phyloP scores from a whole-genome alignment of 352 stramenopile genomes.

The Globisporangium abappressorium region DNA sequence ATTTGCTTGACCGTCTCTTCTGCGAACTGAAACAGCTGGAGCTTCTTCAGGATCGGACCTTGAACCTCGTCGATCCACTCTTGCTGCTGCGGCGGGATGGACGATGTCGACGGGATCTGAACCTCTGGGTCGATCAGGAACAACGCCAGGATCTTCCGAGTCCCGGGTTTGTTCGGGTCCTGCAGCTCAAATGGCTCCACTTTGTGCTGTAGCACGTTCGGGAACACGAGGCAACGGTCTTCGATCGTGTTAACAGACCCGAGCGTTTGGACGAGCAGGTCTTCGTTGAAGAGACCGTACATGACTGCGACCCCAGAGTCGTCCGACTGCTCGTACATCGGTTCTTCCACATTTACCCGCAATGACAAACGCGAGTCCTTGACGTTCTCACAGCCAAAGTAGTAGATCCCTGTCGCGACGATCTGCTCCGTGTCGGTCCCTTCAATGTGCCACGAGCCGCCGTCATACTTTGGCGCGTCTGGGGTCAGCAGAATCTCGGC shows the following conservation, averaged over 20 bases:
- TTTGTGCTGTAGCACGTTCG: slow-evolving; percentile 42
- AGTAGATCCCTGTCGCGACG: slow-evolving; percentile 45
- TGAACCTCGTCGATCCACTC: slow-evolving; percentile 26
- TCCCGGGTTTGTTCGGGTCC: slow-evolving; percentile 27
- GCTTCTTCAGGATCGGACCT: slow-evolving; percentile 8
- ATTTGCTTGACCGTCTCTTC: slow-evolving; percentile 21
- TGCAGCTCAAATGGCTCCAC: slow-evolving; percentile 44
- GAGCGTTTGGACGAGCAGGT: slow-evolving; percentile 23
- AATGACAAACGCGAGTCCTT: slow-evolving; percentile 38
- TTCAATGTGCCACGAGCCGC: slow-evolving; percentile 51
- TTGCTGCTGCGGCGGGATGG: slow-evolving; percentile 39
- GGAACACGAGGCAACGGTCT: slow-evolving; percentile 35
- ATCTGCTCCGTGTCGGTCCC: slow-evolving; percentile 41
- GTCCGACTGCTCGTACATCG: slow-evolving; percentile 30
- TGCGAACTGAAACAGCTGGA: slow-evolving; percentile 16
- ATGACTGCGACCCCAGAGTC: slow-evolving; percentile 24
- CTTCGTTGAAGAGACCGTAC: slow-evolving; percentile 26
- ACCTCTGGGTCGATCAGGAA: slow-evolving; percentile 40
- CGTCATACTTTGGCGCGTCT: slow-evolving; percentile 32
- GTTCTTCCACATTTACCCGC: slow-evolving; percentile 26
- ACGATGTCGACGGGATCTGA: slow-evolving; percentile 28
- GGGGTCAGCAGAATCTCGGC: slow-evolving; percentile 46
- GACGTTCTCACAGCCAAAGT: slow-evolving; percentile 51
- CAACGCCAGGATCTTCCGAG: slow-evolving; percentile 45
- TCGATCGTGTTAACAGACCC: slow-evolving; percentile 23